Percentiles rank a stretch among this genome's conserved stretches.
Conservation (phyloP, 1,284 basidiomycete species). For the Ustilago trichophora region DNA sequence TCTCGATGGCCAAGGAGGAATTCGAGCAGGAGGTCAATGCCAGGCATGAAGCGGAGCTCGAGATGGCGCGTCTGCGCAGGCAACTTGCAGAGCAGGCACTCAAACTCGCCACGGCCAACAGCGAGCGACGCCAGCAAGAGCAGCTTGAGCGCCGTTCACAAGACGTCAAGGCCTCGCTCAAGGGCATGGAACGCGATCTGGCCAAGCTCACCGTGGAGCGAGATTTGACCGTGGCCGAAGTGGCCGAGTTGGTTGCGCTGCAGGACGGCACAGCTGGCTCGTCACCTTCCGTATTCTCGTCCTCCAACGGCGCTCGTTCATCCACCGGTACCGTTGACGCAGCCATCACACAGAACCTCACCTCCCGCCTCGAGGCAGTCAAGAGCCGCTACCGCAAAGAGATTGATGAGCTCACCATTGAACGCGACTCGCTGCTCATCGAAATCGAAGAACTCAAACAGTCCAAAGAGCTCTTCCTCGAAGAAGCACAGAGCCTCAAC, state of each 20-base stretch:
- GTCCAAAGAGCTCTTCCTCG: constrained; percentile 83
- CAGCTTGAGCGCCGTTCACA: constrained; percentile 79
- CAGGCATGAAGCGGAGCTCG: constrained; percentile 87
- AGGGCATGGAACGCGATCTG: constrained; percentile 82
- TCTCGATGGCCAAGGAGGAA: constrained; percentile 89
- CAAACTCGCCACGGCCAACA: constrained; percentile 81
- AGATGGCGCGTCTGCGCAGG: constrained; percentile 83
- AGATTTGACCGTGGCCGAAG: constrained; percentile 88
- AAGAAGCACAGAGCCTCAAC: constrained; percentile 88
- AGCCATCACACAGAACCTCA: constrained; percentile 77
- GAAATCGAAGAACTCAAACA: constrained; percentile 89
- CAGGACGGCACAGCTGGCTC: constrained; percentile 70
- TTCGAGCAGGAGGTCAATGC: constrained; percentile 88
- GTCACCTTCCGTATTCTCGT: neutral
- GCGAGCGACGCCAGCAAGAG: constrained; percentile 76
- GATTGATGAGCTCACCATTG: constrained; percentile 81
- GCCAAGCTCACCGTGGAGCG: constrained; percentile 87
- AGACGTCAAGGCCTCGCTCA: constrained; percentile 80
- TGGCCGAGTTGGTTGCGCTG: constrained; percentile 82
- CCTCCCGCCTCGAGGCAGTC: constrained; percentile 86
- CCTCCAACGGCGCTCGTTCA: constrained; percentile 18
- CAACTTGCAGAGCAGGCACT: constrained; percentile 89
- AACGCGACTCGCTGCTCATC: constrained; percentile 79
- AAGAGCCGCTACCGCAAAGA: constrained; percentile 87
- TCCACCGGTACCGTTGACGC: constrained; percentile 23